Base-by-base conservation (phyloP, 441 rosid genomes). In the Erysimum cheiri region DNA sequence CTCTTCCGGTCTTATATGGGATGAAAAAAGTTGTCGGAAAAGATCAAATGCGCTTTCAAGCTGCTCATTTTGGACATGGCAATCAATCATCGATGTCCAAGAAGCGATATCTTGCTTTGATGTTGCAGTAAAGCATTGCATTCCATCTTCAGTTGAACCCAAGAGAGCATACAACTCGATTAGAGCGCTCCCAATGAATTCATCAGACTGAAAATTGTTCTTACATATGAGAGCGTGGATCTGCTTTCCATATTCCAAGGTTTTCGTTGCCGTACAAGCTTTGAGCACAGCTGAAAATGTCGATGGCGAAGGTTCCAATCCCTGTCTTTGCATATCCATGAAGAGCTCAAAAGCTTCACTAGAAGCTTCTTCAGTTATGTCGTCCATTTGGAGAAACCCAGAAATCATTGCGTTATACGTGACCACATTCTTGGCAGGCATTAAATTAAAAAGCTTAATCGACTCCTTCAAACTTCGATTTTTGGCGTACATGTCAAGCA, bases 341-440 rank as follows among this genome's bases (percentile, higher is more conserved):
- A 85, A 83, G 58, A 81, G 78, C 39, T 13, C 8, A 6, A 81
- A 74, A 24, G 85, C 81, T 67, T 81, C 79, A 50, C 56, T 59
- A 50, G 82, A 78, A 77, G 70, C 33, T 46, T 82, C 80, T 3
- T 67, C 57, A 5, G 62, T 71, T 26, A 73, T 22, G 31, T 50
- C 70, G 53, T 78, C 77, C 43, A 28, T 44, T 29, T 80, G 81
- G 44, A 73, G 64, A 68, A 80, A 81, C 47, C 82, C 85, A 12
- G 84, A 77, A 8, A 83, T 83, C 87, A 85, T 77, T 1, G 89
- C 89, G 37, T 85, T 85, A 65, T 80, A 85, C 52, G 73, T 78
- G 59, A 85, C 81, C 59, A 83, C 82, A 73, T 81, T 85, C 74
- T 74, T 78, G 32, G 53, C 39, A 43, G 85, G 83, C 74, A 80